Evolutionary conservation across 2,329 filamentous ascomycete species (phyloP).

Genomic region (Colletotrichum musae): DNA sequence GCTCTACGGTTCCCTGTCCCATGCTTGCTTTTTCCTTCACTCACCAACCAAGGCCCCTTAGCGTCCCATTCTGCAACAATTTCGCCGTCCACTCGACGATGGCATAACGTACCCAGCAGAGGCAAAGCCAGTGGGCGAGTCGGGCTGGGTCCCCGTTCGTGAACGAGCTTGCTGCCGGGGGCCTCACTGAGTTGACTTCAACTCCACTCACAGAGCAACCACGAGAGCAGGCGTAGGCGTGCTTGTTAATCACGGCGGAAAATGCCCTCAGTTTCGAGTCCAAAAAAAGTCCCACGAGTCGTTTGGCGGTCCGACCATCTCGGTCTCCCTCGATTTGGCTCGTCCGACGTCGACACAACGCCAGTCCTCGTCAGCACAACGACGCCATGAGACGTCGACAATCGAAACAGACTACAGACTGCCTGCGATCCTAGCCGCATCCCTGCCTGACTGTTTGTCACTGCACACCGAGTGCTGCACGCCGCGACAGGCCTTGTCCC

Average conservation of each 20-base stretch:
- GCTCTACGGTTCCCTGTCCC: constrained; percentile 17
- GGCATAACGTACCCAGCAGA: not conserved
- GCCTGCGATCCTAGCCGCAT: constrained; percentile 1
- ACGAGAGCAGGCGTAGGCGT: not conserved
- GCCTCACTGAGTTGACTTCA: not conserved
- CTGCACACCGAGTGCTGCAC: constrained; percentile 16
- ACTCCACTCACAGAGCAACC: not conserved
- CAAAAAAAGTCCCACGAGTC: not conserved
- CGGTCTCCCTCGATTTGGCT: not conserved
- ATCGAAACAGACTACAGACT: not conserved
- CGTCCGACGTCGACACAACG: not conserved
- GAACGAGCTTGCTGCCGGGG: constrained; percentile 10
- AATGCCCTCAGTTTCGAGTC: not conserved
- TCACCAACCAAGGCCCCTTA: constrained; percentile 20
- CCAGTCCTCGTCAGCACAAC: constrained; percentile 10
- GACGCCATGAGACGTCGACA: constrained; percentile 16
- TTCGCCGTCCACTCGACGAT: constrained; percentile 20
- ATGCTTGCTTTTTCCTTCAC: constrained; percentile 24
- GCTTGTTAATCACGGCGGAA: not conserved
- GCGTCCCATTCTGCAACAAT: constrained; percentile 40
- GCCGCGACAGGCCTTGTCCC: constrained; percentile 7
- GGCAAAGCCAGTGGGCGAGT: constrained; percentile 4
- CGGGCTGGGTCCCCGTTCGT: not conserved
- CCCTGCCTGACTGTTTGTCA: constrained; percentile 9
- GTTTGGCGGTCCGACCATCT: constrained; percentile 5